phyloP scores from a whole-genome alignment of 2,329 filamentous ascomycete species.

The Phyllosticta citrichinensis region DNA sequence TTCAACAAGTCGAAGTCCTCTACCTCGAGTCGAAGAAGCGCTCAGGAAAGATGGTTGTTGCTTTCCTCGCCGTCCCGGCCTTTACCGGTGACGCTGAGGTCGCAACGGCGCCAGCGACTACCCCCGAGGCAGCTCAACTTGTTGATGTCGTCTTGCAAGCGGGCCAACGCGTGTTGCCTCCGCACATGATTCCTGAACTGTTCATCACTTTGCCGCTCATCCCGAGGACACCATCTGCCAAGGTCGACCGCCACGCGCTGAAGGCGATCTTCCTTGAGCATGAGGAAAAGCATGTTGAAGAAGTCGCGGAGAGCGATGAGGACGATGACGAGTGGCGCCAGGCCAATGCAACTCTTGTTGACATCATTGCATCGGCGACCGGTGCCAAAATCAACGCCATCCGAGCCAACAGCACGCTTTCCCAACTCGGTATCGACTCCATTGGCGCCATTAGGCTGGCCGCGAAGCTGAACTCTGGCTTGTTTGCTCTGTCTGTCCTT shows the following conservation, averaged over 20 bases:
- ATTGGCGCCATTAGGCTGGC: slow-evolving; percentile 70
- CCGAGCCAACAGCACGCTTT: slow-evolving; percentile 60
- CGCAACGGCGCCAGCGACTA: slow-evolving; percentile 10
- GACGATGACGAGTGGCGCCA: slow-evolving; percentile 32
- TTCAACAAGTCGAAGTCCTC: slow-evolving; percentile 7
- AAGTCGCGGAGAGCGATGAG: not conserved
- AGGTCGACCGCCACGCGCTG: slow-evolving; percentile 17
- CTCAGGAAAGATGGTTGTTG: slow-evolving; percentile 19
- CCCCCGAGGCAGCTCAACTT: slow-evolving; percentile 8
- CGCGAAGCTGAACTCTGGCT: slow-evolving; percentile 24
- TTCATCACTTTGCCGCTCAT: slow-evolving; percentile 9
- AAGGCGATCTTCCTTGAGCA: slow-evolving; percentile 12
- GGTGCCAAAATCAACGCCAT: slow-evolving; percentile 36
- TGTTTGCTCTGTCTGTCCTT: slow-evolving; percentile 20
- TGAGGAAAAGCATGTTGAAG: slow-evolving; percentile 1
- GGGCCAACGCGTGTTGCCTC: slow-evolving; percentile 4
- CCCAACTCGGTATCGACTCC: slow-evolving; percentile 63
- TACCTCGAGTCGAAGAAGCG: slow-evolving; percentile 5
- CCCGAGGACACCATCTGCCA: slow-evolving; percentile 15
- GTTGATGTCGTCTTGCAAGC: not conserved
- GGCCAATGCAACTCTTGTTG: slow-evolving; percentile 41
- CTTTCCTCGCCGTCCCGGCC: slow-evolving; percentile 22
- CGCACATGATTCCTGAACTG: slow-evolving; percentile 12
- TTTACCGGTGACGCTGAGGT: not conserved
- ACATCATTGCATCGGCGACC: slow-evolving; percentile 47